Conservation (phyloP, 2,329 filamentous ascomycete genomes). For the Metarhizium album region DNA sequence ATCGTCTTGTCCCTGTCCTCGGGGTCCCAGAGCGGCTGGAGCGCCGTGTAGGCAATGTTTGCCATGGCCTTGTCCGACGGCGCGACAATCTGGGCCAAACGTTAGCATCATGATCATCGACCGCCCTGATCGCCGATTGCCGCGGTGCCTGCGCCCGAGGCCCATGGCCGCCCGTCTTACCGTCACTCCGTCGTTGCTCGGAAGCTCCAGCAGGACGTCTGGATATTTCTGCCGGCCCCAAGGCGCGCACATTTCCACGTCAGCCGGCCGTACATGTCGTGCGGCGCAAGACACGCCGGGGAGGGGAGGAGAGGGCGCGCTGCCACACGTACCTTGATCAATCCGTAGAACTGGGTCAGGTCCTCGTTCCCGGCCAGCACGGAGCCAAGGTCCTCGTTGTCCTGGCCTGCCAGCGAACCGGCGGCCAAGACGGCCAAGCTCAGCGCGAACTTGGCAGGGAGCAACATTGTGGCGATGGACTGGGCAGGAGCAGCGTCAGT, state of each 20-base stretch:
- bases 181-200: slow-evolving; percentile 32
- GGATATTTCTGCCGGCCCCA: slow-evolving; percentile 32
- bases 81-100: slow-evolving; percentile 35
- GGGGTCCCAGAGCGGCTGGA: slow-evolving; percentile 34
- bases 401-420: slow-evolving; percentile 11
- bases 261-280: too few species aligned
- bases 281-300: too few species aligned
- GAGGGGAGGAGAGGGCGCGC: too few species aligned
- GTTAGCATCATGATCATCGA: too few species aligned
- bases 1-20: slow-evolving; percentile 33
- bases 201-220: slow-evolving; percentile 32
- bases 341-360: slow-evolving; percentile 31
- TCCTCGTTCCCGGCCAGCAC: slow-evolving; percentile 29
- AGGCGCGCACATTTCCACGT: neutral
- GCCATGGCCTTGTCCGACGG: slow-evolving; percentile 48
- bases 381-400: slow-evolving; percentile 25
- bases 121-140: too few species aligned
- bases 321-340: slow-evolving; percentile 27
- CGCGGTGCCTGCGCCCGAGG: too few species aligned
- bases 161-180: slow-evolving; percentile 16
- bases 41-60: slow-evolving; percentile 39
- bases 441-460: slow-evolving; percentile 5
- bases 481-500: too few species aligned
- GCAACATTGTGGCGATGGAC: slow-evolving; percentile 6
- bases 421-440: slow-evolving; percentile 13